Evolutionary conservation across 2,329 filamentous ascomycete genomes (phyloP), one percentile per base, ranked within the genome.

Genomic region (Pseudogymnoascus sp.): DNA sequence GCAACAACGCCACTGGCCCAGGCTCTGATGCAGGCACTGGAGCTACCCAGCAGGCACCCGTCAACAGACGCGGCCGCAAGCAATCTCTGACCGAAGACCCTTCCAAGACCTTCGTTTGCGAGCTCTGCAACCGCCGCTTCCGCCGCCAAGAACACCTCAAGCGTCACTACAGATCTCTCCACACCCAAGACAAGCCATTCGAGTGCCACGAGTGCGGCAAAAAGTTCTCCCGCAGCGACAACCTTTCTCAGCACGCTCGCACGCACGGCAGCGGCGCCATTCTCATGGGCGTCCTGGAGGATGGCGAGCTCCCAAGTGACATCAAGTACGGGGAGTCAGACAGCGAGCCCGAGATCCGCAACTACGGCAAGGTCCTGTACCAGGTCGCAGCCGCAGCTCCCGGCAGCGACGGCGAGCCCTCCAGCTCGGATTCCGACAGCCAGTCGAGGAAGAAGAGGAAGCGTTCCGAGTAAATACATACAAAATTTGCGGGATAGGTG

Each of bases 171-270:
- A 88, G 95, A 70, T 97, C 95, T 64, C 91, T 99, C 59, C 95
- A 99, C 82, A 99, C 95, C 1, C 89, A 96, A 74, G 95, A 97
- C 75, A 99, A 97, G 87, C 95, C 95, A 4, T 99, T 97, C 72
- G 91, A 96, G 79, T 99, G 95, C 82, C 85, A 87, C 68, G 93
- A 99, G 79, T 99, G 95, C 73, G 93, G 95, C 71, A 99, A 99
- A 88, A 97, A 96, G 82, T 99, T 97, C 80, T 97, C 93, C 19
- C 89, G 95, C 71, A 96, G 91, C 70, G 95, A 99, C 79, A 99
- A 99, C 81, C 85, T 99, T 15, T 90, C 92, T 23, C 95, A 99
- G 79, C 95, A 99, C 75, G 88, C 95, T 67, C 87, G 95, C 67
- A 99, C 95, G 4, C 95, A 99, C 73, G 92, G 92, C 63, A 89